Base-by-base conservation (phyloP, 2,329 filamentous ascomycete species). In the Periglandula ipomoeae region DNA sequence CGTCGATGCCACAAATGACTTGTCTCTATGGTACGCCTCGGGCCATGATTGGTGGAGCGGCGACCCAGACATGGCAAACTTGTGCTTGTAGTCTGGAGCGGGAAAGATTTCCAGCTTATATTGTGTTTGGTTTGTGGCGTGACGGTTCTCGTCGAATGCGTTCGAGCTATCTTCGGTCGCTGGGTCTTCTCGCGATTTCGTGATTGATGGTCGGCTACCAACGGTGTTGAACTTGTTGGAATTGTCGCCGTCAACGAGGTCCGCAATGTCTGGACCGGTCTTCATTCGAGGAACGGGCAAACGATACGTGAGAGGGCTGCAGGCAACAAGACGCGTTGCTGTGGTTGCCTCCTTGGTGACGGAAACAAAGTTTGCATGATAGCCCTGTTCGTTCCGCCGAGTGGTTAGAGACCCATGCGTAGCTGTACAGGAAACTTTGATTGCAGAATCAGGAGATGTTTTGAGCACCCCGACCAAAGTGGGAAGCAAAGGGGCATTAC, bases 281-380 rank as follows among this genome's bases (percentile, higher is more conserved):
- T 59, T 52, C 38, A 50, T 53, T 10, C 34, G 44, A 15, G 62
- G 61, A 1, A 53, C 56, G 34, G 70, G 53, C 46, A 75, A 56
- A 23, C 66, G 65, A 54, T 74, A 78, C 26, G 64, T 63, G 38
- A 79, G 59, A 1, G 76, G 77, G 51, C 76, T 78, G 35, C 52
- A 52, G 23, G 53, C 54, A 34, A 76, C 51, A n/a, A 79, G 64
- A 32, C 56, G 55, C 3, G 54, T 49, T 11, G 70, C 74, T 11
- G 65, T 68, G 4, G 64, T 59, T 15, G 61, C 56, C 17, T 65
- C 68, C 42, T 64, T 65, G 17, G 75, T 69, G 22, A 80, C 63
- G 11, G 71, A 72, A 37, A 80, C 61, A 58, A 78, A 81, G 20
- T 72, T 71, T 20, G 69, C 67, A 23, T 69, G 64, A 43, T 74